Evolutionary conservation across 1,284 basidiomycete genomes (phyloP).

Genomic region (Marasmius oreades): DNA sequence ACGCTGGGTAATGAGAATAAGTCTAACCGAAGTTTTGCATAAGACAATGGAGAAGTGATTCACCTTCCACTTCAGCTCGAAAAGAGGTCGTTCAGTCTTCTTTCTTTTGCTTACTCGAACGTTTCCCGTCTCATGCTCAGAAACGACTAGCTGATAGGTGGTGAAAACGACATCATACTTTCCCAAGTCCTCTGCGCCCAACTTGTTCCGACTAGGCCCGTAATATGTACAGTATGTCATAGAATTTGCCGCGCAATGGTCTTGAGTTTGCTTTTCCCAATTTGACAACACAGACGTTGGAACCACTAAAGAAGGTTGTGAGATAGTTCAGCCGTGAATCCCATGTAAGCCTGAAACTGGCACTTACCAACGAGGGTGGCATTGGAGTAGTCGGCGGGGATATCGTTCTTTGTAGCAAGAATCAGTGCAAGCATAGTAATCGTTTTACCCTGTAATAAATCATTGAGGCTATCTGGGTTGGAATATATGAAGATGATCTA

Average conservation of each 20-base stretch:
- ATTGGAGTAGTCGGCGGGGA: conserved; percentile 52
- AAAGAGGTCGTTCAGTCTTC: conserved; percentile 51
- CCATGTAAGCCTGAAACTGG: background rate
- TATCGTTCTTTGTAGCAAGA: conserved; percentile 68
- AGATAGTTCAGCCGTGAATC: conserved; percentile 4
- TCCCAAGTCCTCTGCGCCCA: conserved; percentile 57
- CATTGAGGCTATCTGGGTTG: background rate
- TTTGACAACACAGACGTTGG: conserved; percentile 88
- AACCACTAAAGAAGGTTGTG: conserved; percentile 50
- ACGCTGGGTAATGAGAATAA: conserved; percentile 43
- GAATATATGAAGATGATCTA: conserved; percentile 16
- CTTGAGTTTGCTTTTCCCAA: conserved; percentile 86
- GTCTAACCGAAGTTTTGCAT: background rate
- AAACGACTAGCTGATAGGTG: conserved; percentile 74
- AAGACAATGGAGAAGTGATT: conserved; percentile 7
- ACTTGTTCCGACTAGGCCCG: conserved; percentile 53
- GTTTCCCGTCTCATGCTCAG: conserved; percentile 41
- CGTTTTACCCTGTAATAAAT: conserved; percentile 68
- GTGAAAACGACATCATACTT: conserved; percentile 84
- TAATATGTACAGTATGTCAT: conserved; percentile 69
- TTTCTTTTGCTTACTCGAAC: conserved; percentile 53
- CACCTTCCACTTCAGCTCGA: conserved; percentile 79
- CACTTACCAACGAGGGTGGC: conserved; percentile 72
- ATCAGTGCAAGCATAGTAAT: conserved; percentile 78
- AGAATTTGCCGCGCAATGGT: conserved; percentile 62